Base-by-base conservation (phyloP, 345 rosid genomes). In the Heritiera littoralis region DNA sequence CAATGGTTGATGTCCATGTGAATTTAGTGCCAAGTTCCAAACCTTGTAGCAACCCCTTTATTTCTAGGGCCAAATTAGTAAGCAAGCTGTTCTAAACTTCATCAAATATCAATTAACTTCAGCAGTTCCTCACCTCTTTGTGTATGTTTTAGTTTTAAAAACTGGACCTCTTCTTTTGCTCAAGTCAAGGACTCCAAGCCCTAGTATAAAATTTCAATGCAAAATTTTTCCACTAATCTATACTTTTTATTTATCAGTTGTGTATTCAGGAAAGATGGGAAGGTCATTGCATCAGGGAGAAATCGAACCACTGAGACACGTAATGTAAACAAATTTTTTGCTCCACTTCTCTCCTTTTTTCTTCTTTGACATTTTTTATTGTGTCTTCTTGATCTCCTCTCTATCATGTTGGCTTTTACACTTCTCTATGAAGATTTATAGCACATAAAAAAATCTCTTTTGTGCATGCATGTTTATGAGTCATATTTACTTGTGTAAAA, bases 261-360 rank as follows among this genome's bases (percentile, higher is more conserved):
- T 77, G 89, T 91, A 46, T 78, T 91, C 61, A 82, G 87, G 79
- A 83, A 82, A 84, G 86, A 86, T 23, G 89, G 88, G 71, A 84
- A 80, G 74, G 88, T 89, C 68, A 83, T 86, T 80, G 89, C 91
- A 80, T 88, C 90, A 61, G 91, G 94, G 55, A 77, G 88, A 81
- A 91, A 91, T 83, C 90, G 87, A 82, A 87, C 94, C 15, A 86
- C 86, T 30, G 91, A 88, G 80, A 89, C 91, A 43, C 88, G 91
- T 65, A 89, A 89, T 83, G 92, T 86, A 82, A 80, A 80, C 54
- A 18, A 72, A 8, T 78, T 17, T 68, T 18, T 7, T 28, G n/a
- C 72, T 51, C 6, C 32, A 3, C 18, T 15, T 13, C 20, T 40
- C 9, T 56, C 12, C 20, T 35, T 41, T 9, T 68, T 56, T 58